A percentile compares a stretch with the other conserved stretches of the same genome.
phyloP scores from a whole-genome alignment of 805 yeast genomes.

The Candida tammaniensis region DNA sequence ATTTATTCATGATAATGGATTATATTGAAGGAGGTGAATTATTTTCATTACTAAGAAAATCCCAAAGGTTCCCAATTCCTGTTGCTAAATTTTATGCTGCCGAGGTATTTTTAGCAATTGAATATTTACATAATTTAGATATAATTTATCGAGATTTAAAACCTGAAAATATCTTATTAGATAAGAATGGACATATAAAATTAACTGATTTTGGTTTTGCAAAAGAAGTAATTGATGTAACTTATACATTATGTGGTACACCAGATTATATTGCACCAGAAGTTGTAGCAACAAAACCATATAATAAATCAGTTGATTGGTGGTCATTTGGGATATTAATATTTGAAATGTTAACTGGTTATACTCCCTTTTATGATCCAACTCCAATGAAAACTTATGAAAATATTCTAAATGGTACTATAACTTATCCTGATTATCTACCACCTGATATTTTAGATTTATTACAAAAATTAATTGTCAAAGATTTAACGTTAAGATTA shows the following conservation, averaged over 20 bases:
- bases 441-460: conserved; percentile 54
- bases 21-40: conserved; percentile 65
- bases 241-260: conserved; percentile 63
- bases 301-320: conserved; percentile 64
- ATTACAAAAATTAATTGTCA: conserved; percentile 48
- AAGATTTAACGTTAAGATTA: conserved; percentile 53
- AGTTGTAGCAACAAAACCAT: conserved; percentile 62
- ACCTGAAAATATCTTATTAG: conserved; percentile 58
- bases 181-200: conserved; percentile 59
- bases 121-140: conserved; percentile 56
- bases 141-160: conserved; percentile 60
- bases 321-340: conserved; percentile 63
- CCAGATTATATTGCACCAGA: conserved; percentile 67
- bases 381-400: conserved; percentile 65
- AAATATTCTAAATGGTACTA: conserved; percentile 52
- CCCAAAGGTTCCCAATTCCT: conserved; percentile 59
- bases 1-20: conserved; percentile 62
- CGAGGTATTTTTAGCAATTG: conserved; percentile 57
- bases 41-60: conserved; percentile 53
- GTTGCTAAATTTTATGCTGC: conserved; percentile 66
- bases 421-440: conserved; percentile 51
- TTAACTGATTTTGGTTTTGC: conserved; percentile 64
- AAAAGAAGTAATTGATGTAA: conserved; percentile 56
- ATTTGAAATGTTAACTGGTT: conserved; percentile 61
- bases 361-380: conserved; percentile 61